phyloP scores from a whole-genome alignment of 2,329 filamentous ascomycete genomes.

The Epichloe gansuensis region DNA sequence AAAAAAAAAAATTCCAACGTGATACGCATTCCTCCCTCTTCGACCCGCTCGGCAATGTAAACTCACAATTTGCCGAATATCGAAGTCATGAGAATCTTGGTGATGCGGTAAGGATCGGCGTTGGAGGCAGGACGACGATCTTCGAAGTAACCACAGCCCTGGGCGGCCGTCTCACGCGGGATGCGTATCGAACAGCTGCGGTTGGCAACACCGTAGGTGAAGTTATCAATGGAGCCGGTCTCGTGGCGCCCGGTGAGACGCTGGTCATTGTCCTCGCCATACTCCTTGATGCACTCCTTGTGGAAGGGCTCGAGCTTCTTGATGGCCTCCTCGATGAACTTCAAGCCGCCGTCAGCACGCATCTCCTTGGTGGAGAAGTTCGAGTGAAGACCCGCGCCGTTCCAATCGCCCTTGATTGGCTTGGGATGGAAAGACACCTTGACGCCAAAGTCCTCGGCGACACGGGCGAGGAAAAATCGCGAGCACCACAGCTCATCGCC shows the following conservation, averaged over 20 bases:
- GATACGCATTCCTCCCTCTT: too few species aligned
- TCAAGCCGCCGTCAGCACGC: slow-evolving; percentile 86
- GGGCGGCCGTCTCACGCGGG: slow-evolving; percentile 68
- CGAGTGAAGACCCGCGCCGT: slow-evolving; percentile 85
- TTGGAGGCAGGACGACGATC: slow-evolving; percentile 73
- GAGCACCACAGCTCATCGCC: slow-evolving; percentile 91
- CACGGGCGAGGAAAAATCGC: slow-evolving; percentile 73
- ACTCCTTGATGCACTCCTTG: slow-evolving; percentile 78
- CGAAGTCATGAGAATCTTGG: slow-evolving; percentile 69
- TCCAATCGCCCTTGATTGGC: slow-evolving; percentile 86
- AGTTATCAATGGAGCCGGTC: slow-evolving; percentile 86
- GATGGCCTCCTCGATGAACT: slow-evolving; percentile 77
- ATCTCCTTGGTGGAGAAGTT: slow-evolving; percentile 89
- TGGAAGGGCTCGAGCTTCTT: slow-evolving; percentile 72
- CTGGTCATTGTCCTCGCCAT: slow-evolving; percentile 89
- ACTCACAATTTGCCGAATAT: slow-evolving; percentile 27
- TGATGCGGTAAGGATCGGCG: slow-evolving; percentile 72
- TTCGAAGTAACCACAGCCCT: slow-evolving; percentile 93
- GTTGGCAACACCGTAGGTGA: slow-evolving; percentile 91
- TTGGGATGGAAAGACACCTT: slow-evolving; percentile 94
- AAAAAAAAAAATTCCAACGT: too few species aligned
- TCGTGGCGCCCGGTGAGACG: slow-evolving; percentile 90
- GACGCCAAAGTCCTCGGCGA: slow-evolving; percentile 92
- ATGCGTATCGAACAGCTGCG: slow-evolving; percentile 91
- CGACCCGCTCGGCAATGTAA: too few species aligned